Evolutionary conservation across 805 yeast species (phyloP), one percentile per base, ranked within the genome.

Genomic region (Kluyveromyces siamensis): DNA sequence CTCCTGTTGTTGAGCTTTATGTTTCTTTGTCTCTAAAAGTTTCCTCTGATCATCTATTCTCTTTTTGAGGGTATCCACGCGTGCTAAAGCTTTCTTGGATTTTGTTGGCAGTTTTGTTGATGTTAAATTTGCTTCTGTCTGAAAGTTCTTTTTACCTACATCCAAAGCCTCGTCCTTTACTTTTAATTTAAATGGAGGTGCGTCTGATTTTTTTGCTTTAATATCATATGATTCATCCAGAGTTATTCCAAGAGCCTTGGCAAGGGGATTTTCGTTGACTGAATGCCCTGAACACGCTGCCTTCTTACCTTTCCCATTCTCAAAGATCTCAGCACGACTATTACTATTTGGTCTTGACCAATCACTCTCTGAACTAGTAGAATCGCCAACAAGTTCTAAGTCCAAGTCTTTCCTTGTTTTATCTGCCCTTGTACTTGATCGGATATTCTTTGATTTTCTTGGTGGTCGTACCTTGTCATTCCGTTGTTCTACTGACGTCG

Each of bases 1-100:
- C 37, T 58, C 51, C 35, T 56, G 45, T 48, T 65, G 68, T 47
- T 61, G 53, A 16, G 58, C 55, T 42, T 63, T 55, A 42, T 57
- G 65, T 38, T 53, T 49, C 19, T 50, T 57, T 16, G 51, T 54
- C 33, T 57, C 51, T 9, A 53, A 48, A 18, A 65, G 59, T 30
- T 47, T 44, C 40, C 50, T 58, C 46, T 65, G 69, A 43, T 65
- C 66, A 37, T 57, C 68, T 19, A 65, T 60, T 50, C 53, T 64
- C 43, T 56, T 54, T 51, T 58, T 63, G 27, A 64, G 47, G 8
- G 59, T n/a, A 2, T 51, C 60, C 10, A 52, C 25, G 41, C 58
- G 60, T 0, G 49, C 44, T 41, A 46, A 17, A 3, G 35, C 11
- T 10, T 10, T 30, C 14, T 30, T 30, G 7, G 35, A 30, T 5